These are phyloP conservation scores for Ceratocystiopsis brevicomis DNA, from an alignment of 2,329 filamentous ascomycete genomes.

Conservation along the genomic window DNA sequence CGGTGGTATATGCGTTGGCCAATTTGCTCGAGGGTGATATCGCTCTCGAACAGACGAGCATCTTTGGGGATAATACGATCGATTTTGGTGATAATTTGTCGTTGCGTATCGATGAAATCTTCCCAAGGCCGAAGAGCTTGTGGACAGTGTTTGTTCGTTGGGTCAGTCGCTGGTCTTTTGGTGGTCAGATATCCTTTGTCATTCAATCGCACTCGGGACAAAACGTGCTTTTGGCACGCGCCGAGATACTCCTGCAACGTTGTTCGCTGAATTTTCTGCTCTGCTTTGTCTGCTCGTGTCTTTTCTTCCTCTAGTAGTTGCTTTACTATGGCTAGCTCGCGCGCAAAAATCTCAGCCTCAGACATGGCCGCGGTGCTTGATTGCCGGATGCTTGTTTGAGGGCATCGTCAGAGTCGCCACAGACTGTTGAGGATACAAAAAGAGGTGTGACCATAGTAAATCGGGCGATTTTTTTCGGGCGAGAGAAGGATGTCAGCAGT, in stretches of 20 bases:
- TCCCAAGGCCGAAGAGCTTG: slow-evolving; percentile 13
- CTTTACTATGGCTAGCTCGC: too few relatives aligned
- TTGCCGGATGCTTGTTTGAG: too few relatives aligned
- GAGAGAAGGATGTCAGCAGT: too few relatives aligned
- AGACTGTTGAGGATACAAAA: too few relatives aligned
- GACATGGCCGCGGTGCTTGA: too few relatives aligned
- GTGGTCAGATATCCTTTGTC: slow-evolving; percentile 11
- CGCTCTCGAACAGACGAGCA: slow-evolving; percentile 13
- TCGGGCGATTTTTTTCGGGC: too few relatives aligned
- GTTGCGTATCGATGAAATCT: slow-evolving; percentile 13
- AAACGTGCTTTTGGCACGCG: slow-evolving; percentile 13
- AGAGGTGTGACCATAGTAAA: too few relatives aligned
- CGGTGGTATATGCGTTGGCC: slow-evolving; percentile 9
- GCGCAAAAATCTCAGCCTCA: too few relatives aligned
- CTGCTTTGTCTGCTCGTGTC: not conserved
- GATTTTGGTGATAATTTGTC: slow-evolving; percentile 9
- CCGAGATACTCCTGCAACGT: slow-evolving; percentile 16
- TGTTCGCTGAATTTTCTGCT: slow-evolving; percentile 11
- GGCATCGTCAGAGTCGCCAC: too few relatives aligned
- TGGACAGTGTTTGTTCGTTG: slow-evolving; percentile 14
- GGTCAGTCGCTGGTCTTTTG: slow-evolving; percentile 14
- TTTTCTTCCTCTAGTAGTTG: too few relatives aligned
- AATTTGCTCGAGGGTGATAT: slow-evolving; percentile 9
- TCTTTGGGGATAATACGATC: slow-evolving; percentile 10
- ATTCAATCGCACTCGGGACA: slow-evolving; percentile 12